Evolutionary conservation across 768 basidiomycete genomes (phyloP), one percentile per base, ranked within the genome.

Genomic region (Lactarius hengduanensis): DNA sequence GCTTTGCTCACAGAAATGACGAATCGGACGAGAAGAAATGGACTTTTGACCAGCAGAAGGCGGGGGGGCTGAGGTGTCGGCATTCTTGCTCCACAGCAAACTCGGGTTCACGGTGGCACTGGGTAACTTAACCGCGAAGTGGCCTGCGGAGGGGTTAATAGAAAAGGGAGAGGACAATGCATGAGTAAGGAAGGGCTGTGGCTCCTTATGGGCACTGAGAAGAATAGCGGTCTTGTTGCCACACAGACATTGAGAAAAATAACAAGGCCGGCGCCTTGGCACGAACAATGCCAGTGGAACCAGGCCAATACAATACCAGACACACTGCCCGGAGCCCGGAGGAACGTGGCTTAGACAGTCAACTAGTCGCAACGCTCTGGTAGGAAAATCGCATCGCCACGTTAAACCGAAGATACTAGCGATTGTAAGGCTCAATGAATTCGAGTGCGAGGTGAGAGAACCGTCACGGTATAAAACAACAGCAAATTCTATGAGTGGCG

Each of bases 1-100:
- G 0, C 73, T 84, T 73, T 66, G 87, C 89, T 67, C 56, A 67
- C 81, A 59, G 68, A 89, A 63, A 84, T 74, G 47, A 86, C 80
- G 32, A 83, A 80, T 61, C 89, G 85, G 64, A 82, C 72, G 62
- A 86, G 74, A 60, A 89, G 75, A 74, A 90, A 87, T 4, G 81
- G 76, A 71, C 81, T 87, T 63, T 75, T 78, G 79, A 83, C 80
- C 32, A 56, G 13, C 34, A 63, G 53, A 55, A 59, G 62, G 28
- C 53, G 41, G 43, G 58, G 60, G 22, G 47, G 47, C 47, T 55
- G 50, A 10, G 40, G 61, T 28, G 47, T 34, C 26, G 32, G 16
- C 66, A 67, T 67, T 58, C n/a, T 58, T 13, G 16, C 45, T 40
- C n/a, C 55, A n/a, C n/a, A 28, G 26, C 26, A 26, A 26, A 26